Evolutionary conservation across 768 basidiomycete genomes (phyloP).

Genomic region (Auriscalpium microsporum): DNA sequence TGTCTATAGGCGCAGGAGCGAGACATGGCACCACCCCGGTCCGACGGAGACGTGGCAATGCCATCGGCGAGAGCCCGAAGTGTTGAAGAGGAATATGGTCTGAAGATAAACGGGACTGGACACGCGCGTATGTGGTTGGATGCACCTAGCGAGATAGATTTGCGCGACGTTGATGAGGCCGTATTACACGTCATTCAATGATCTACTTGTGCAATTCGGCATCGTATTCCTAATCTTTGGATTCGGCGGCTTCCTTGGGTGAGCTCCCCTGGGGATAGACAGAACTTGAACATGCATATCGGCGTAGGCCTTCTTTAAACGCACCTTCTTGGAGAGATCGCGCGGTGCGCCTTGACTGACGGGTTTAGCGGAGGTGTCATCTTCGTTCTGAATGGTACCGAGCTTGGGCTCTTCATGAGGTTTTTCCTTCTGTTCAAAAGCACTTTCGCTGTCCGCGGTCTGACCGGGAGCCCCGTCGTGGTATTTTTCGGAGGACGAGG

Average conservation of each 20-base stretch:
- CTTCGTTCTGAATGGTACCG: conserved; percentile 14
- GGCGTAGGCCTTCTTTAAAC: background rate
- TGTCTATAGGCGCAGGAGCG: too few relatives aligned
- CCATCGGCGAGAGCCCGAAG: too few relatives aligned
- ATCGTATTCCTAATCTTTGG: background rate
- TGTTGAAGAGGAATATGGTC: too few relatives aligned
- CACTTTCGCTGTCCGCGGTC: conserved; percentile 16
- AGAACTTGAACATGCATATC: background rate
- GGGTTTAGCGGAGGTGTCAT: conserved; percentile 7
- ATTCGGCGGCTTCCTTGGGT: conserved; percentile 1
- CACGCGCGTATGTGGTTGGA: too few relatives aligned
- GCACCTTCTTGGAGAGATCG: conserved; percentile 8
- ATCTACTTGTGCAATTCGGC: too few relatives aligned
- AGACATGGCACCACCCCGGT: too few relatives aligned
- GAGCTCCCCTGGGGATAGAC: background rate
- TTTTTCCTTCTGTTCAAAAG: conserved; percentile 18
- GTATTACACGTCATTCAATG: too few relatives aligned
- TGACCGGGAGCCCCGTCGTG: conserved; percentile 15
- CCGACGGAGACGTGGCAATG: too few relatives aligned
- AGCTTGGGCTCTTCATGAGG: conserved; percentile 10
- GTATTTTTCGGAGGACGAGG: background rate
- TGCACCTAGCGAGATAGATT: too few relatives aligned
- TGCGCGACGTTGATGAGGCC: too few relatives aligned
- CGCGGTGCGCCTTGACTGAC: conserved; percentile 15
- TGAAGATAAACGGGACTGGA: too few relatives aligned